phyloP scores from a whole-genome alignment of 1,284 basidiomycete genomes.

The Stereum hirsutum region DNA sequence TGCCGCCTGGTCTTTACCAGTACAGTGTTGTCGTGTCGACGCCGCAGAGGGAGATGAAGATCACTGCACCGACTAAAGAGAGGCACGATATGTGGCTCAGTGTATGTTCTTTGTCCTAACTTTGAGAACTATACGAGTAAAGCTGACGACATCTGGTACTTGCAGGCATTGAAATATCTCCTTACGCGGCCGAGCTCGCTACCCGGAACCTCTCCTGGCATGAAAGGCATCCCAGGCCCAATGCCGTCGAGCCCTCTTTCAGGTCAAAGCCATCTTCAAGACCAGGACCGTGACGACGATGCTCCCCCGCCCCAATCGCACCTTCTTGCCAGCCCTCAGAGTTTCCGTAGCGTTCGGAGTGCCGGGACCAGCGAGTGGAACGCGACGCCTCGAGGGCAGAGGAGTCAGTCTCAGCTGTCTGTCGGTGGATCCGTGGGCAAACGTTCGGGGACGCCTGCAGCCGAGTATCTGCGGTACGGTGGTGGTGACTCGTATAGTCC shows the following conservation, averaged over 20 bases:
- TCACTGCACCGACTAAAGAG: slow-evolving; percentile 91
- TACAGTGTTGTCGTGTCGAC: slow-evolving; percentile 93
- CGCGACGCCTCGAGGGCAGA: slow-evolving; percentile 65
- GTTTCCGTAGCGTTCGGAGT: slow-evolving; percentile 58
- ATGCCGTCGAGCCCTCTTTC: slow-evolving; percentile 40
- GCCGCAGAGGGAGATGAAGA: slow-evolving; percentile 92
- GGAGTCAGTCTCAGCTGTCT: slow-evolving; percentile 69
- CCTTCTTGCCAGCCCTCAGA: slow-evolving; percentile 53
- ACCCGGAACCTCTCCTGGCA: slow-evolving; percentile 31
- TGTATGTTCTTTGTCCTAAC: slow-evolving; percentile 39
- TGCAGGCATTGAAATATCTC: slow-evolving; percentile 77
- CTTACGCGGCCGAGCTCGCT: slow-evolving; percentile 57
- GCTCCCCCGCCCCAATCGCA: slow-evolving; percentile 18
- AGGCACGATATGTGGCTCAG: slow-evolving; percentile 96
- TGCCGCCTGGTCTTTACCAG: slow-evolving; percentile 87
- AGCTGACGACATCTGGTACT: slow-evolving; percentile 3
- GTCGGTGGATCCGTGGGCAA: slow-evolving; percentile 68
- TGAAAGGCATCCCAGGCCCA: slow-evolving; percentile 19
- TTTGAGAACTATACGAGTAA: slow-evolving; percentile 4
- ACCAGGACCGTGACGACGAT: slow-evolving; percentile 24
- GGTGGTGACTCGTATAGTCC: slow-evolving; percentile 59
- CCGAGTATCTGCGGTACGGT: slow-evolving; percentile 78
- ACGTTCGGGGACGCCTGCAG: slow-evolving; percentile 80
- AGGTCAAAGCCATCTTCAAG: slow-evolving; percentile 33
- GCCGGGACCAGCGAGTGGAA: slow-evolving; percentile 49